Base-by-base conservation (phyloP, 306 rosid genomes). In the Quercus aquifolioides region DNA sequence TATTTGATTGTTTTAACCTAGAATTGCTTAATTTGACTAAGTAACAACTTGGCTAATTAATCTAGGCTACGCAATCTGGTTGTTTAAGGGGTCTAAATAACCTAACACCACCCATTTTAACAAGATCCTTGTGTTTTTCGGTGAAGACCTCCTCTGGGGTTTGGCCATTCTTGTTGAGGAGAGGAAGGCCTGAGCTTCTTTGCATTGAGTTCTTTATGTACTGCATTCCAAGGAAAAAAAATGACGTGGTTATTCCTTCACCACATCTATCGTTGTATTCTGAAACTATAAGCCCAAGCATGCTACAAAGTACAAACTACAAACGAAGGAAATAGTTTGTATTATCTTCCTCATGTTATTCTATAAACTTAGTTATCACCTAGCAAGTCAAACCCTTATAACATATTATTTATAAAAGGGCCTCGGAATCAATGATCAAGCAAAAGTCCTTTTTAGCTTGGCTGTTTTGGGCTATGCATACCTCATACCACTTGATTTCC, bases 401-500 rank as follows among this genome's bases (percentile, higher is more conserved):
- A 38, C 43, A 38, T 38, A 1, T 38, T 38, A 38, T 0, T 38
- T 38, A 38, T 38, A 38, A 38, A 7, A 38, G 2, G 43, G 2
- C 43, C 43, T 7, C 7, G 43, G 43, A 38, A 38, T 38, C 43
- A 38, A 1, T 38, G 43, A 38, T 54, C 57, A 54, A 54, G 6
- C 17, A 18, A 14, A 54, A 54, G 17, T 52, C 18, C 17, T 52
- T 0, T 13, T 0, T 1, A 4, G 15, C 6, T 0, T 14, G 0
- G 5, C 19, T 15, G 15, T 54, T 51, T 41, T 43, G 1, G 6
- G 26, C 6, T 1, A 15, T 52, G 5, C 33, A 4, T 73, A 75
- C 87, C 89, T 83, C 74, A 79, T 71, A 87, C 90, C 90, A 87
- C 41, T 82, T 87, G 6, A 87, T 77, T 38, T 38, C 43, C 43